Evolutionary conservation across 2,329 filamentous ascomycete species (phyloP), one percentile per base, ranked within the genome.

Genomic region (Pseudofabraea citricarpa): DNA sequence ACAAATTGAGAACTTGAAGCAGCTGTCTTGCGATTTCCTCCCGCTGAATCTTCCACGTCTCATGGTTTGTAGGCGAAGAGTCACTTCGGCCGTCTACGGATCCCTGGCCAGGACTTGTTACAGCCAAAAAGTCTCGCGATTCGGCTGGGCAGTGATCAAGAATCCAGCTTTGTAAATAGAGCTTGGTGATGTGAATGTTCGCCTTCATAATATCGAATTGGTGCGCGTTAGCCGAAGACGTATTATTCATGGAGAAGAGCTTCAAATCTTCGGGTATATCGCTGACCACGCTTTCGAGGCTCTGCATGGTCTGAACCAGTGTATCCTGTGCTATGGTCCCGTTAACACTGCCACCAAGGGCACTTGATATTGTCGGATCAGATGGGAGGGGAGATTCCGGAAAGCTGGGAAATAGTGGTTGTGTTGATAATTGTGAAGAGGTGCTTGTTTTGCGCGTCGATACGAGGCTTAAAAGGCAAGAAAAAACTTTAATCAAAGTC

Each of bases 101-200:
- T 39, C 19, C 36, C 37, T 12, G 36, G 22, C 20, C 24, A 31
- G 35, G 16, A n/a, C n/a, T n/a, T n/a, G n/a, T n/a, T n/a, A n/a
- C n/a, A n/a, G n/a, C n/a, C n/a, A n/a, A n/a, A n/a, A n/a, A n/a
- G n/a, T n/a, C n/a, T n/a, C n/a, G n/a, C n/a, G n/a, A n/a, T n/a
- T n/a, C n/a, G 18, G 10, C 8, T 46, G 36, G 26, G 37, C 27
- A 27, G 41, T 32, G 37, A 10, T 57, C 54, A 7, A 57, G 46
- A 16, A 57, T 46, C 32, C 47, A 50, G 8, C 50, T 56, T 38
- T 56, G 52, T 3, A 57, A 44, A 29, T 55, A 55, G 7, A 56
- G 49, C 26, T 46, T 49, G 9, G 55, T 56, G 31, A 57, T 50
- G 31, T 57, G 50, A 12, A 57, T 51, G 31, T 57, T 57, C 13